Evolutionary conservation across 805 yeast genomes (phyloP), one percentile per base, ranked within the genome.

Genomic region (Schwanniomyces polymorphus): DNA sequence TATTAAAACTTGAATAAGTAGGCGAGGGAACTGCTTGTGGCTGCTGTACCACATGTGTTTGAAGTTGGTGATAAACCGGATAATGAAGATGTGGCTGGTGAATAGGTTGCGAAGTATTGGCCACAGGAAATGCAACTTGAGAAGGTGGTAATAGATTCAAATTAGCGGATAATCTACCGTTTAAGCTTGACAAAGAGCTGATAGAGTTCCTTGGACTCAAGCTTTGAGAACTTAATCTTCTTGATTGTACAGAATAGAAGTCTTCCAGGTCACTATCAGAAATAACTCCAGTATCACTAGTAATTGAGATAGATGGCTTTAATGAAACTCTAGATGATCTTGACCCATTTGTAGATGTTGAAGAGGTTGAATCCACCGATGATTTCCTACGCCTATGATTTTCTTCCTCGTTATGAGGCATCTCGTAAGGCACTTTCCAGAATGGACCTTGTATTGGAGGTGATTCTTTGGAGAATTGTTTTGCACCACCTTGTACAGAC

Each of bases 371-470:
- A 49, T 79, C 84, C 4, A 77, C 61, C 1, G 84, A 79, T 3
- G 72, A 70, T 42, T 81, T 60, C 39, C 80, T 57, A 27, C 68
- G 58, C 39, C 80, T 57, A 26, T 68, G 59, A 48, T 48, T 43
- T 44, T 17, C 38, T 7, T 44, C 17, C 8, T 33, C 28, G 21
- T 57, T 54, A 27, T 53, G 45, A 0, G 84, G 83, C 76, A 79
- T 75, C 50, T 79, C 82, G 56, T 78, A 79, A 6, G 85, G 85
- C 4, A 80, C 85, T 55, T 79, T 81, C 86, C 86, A 81, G 60
- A 81, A 79, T 8, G 78, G 78, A n/a, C 67, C 70, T 49, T 67
- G 73, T 35, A 71, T 63, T 18, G 70, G 70, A 5, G 73, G 63
- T 21, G 62, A 55, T 28, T 50, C 54, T 28, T 45, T 42, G 12